These are phyloP conservation scores for Rhodotorula sp. DNA, from an alignment of 1,284 basidiomycete genomes.

Conservation along the genomic window DNA sequence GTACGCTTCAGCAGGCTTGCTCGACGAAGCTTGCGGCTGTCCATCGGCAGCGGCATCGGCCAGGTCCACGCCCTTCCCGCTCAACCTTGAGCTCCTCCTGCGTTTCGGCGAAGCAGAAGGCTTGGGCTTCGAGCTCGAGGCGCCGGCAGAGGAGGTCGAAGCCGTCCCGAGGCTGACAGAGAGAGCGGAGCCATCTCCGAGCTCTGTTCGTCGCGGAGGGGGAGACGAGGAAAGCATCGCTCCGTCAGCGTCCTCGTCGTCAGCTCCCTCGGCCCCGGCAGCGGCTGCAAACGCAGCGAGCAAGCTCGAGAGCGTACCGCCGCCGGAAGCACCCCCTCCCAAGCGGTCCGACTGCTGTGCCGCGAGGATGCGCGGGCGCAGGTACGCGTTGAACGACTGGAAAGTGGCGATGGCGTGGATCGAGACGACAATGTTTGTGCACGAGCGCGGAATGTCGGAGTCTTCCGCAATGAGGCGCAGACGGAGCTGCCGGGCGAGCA, in stretches of 20 bases:
- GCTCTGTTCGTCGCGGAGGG: conserved; percentile 14
- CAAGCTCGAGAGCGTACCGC: conserved; percentile 75
- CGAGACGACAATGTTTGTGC: conserved; percentile 87
- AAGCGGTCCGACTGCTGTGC: conserved; percentile 52
- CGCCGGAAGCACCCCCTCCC: conserved; percentile 18
- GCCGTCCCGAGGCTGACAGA: too few relatives aligned
- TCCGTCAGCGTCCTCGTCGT: conserved; percentile 16
- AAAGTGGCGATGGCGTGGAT: conserved; percentile 96
- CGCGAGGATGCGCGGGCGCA: conserved; percentile 84
- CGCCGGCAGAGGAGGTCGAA: not conserved
- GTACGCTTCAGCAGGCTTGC: conserved; percentile 37
- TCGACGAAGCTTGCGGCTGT: conserved; percentile 29
- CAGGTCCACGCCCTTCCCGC: conserved; percentile 63
- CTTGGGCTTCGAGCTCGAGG: conserved; percentile 47
- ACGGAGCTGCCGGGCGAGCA: conserved; percentile 82
- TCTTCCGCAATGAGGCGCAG: conserved; percentile 84
- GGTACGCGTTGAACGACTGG: conserved; percentile 90
- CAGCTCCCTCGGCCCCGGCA: conserved; percentile 49
- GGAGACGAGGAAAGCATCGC: conserved; percentile 21
- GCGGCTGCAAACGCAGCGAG: conserved; percentile 79
- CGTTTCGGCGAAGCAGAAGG: conserved; percentile 47
- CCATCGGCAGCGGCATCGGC: not conserved
- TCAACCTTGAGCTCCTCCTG: conserved; percentile 78
- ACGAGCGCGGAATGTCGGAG: conserved; percentile 77
- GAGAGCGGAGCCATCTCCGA: conserved; percentile 3